phyloP scores from a whole-genome alignment of 2,329 filamentous ascomycete species.

The Phoma sp. region DNA sequence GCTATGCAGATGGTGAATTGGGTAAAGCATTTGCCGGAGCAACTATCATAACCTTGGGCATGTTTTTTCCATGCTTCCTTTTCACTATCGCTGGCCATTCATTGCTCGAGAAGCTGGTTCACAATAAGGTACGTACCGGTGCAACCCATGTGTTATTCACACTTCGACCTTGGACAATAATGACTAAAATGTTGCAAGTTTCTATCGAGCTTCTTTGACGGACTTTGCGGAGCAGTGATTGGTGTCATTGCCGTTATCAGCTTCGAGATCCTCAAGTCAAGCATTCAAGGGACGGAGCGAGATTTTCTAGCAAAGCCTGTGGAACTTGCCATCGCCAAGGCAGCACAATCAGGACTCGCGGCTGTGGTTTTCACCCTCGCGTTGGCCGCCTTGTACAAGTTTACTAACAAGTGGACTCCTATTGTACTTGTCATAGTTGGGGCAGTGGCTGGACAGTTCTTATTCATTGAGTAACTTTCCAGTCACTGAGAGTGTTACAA shows the following conservation, averaged over 20 bases:
- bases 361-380: not conserved
- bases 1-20: not conserved
- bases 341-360: not conserved
- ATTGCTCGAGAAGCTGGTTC: not conserved
- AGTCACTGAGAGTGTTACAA: not conserved
- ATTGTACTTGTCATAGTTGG: not conserved
- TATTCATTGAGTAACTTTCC: not conserved
- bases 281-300: not conserved
- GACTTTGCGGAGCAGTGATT: not conserved
- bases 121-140: not conserved
- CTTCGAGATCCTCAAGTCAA: not conserved
- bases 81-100: not conserved
- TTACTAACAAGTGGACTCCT: not conserved
- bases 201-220: not conserved
- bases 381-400: not conserved
- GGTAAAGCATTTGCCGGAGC: not conserved
- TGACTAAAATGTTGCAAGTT: not conserved
- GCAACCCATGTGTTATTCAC: not conserved
- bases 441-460: not conserved
- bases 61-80: not conserved
- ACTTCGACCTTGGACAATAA: not conserved
- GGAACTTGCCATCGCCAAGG: not conserved
- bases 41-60: not conserved
- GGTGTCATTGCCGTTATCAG: not conserved
- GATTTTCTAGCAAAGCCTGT: not conserved